Evolutionary conservation across 192 early-diverging fungal species (phyloP).

Genomic region (Linnemannia elongata): DNA sequence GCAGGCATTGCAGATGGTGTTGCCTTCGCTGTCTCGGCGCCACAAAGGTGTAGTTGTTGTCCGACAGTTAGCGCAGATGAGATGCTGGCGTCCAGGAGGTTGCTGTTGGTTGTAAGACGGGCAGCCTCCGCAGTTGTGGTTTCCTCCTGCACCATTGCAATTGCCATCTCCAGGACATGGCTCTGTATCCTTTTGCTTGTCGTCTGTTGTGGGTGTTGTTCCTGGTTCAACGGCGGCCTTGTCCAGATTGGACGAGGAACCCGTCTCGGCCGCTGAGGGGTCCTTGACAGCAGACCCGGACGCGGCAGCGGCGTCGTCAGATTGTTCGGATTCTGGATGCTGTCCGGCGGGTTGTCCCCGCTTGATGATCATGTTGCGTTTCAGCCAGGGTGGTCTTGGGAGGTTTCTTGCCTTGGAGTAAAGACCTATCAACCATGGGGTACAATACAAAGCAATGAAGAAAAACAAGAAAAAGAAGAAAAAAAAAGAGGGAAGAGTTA

Average conservation of each 20-base stretch:
- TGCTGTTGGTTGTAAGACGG: slow-evolving; percentile 79
- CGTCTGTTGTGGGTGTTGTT: slow-evolving; percentile 6
- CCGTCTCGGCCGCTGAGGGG: background rate
- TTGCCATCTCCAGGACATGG: slow-evolving; percentile 81
- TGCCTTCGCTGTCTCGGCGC: slow-evolving; percentile 79
- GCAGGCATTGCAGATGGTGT: slow-evolving; percentile 88
- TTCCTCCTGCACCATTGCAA: slow-evolving; percentile 80
- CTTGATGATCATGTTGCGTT: slow-evolving; percentile 61
- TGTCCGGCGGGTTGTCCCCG: slow-evolving; percentile 59
- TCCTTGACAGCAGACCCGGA: background rate
- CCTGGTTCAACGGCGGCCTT: slow-evolving; percentile 2
- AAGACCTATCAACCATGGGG: slow-evolving; percentile 47
- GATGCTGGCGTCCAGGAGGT: slow-evolving; percentile 63
- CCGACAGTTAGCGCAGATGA: slow-evolving; percentile 80
- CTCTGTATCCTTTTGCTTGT: slow-evolving; percentile 3
- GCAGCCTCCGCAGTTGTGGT: slow-evolving; percentile 76
- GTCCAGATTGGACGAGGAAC: background rate
- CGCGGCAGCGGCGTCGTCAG: slow-evolving; percentile 57
- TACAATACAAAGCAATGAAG: background rate
- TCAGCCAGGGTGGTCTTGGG: slow-evolving; percentile 69
- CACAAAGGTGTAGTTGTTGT: slow-evolving; percentile 86
- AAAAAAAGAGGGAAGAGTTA: background rate
- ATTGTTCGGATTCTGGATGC: slow-evolving; percentile 68
- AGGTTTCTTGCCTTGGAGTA: slow-evolving; percentile 70
- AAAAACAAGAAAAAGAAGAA: background rate